A percentile compares a stretch with the other conserved stretches of the same genome.
Evolutionary conservation across 176 grass and related monocot species (phyloP).

Genomic region (Aegilops longissima): DNA sequence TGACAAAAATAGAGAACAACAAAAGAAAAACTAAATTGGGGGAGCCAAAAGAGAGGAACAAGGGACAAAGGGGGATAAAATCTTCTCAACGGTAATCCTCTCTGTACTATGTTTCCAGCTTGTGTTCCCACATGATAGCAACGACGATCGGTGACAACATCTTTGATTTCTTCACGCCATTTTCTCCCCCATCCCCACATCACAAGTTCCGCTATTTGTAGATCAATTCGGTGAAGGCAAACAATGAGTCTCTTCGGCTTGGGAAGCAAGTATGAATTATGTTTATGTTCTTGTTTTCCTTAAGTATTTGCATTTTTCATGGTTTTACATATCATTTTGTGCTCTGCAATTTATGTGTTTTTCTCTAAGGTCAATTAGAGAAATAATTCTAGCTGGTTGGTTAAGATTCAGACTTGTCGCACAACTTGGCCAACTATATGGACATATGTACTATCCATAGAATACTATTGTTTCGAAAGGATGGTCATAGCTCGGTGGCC

Average conservation of each 20-base stretch:
- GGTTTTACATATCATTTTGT: neutral
- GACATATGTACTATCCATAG: neutral
- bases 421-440: neutral
- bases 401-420: neutral
- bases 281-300: neutral
- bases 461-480: neutral
- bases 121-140: neutral
- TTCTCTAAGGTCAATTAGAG: neutral
- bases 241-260: conserved; percentile 86
- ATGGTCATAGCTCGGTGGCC: neutral
- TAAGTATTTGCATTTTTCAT: neutral
- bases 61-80: neutral
- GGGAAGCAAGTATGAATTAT: conserved; percentile 64
- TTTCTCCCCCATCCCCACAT: neutral
- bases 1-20: neutral
- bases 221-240: neutral
- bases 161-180: neutral
- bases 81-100: neutral
- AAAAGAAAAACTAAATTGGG: neutral
- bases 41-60: neutral
- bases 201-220: neutral
- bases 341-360: neutral
- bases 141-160: conserved; percentile 3
- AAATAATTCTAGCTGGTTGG: neutral
- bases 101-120: neutral